Conservation (phyloP, 1,139 yeast genomes). For the Lodderomyces margitis region DNA sequence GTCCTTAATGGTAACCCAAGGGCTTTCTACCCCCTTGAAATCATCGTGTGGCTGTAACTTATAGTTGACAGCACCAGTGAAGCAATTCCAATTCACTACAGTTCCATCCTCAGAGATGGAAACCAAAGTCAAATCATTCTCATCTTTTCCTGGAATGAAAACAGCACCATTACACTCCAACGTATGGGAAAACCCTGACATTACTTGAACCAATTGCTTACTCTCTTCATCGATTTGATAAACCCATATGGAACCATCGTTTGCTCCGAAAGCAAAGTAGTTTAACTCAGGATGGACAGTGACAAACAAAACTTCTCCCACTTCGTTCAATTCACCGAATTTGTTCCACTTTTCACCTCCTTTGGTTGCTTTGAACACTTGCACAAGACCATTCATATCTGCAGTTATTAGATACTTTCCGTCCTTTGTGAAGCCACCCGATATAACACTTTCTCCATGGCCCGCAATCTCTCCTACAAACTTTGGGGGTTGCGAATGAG, state of each 20-base stretch:
- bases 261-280: slow-evolving; percentile 90
- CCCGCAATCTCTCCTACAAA: slow-evolving; percentile 71
- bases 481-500: slow-evolving; percentile 79
- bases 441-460: slow-evolving; percentile 83
- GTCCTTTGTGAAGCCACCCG: slow-evolving; percentile 79
- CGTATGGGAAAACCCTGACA: slow-evolving; percentile 81
- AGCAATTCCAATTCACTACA: slow-evolving; percentile 87
- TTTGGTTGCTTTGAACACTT: slow-evolving; percentile 67
- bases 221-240: slow-evolving; percentile 65
- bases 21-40: slow-evolving; percentile 70
- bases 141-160: slow-evolving; percentile 63
- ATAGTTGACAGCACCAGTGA: slow-evolving; percentile 65
- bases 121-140: slow-evolving; percentile 61
- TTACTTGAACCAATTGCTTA: slow-evolving; percentile 60
- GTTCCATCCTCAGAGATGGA: slow-evolving; percentile 89
- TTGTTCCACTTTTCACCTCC: slow-evolving; percentile 82
- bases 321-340: slow-evolving; percentile 74
- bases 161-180: slow-evolving; percentile 76
- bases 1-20: slow-evolving; percentile 75
- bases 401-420: slow-evolving; percentile 83
- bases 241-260: slow-evolving; percentile 94
- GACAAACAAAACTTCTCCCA: slow-evolving; percentile 77
- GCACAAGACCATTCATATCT: slow-evolving; percentile 88
- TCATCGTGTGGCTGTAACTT: slow-evolving; percentile 62
- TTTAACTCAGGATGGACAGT: slow-evolving; percentile 70